phyloP scores from a whole-genome alignment of 345 rosid species.

The Raphanus raphanistrum region DNA sequence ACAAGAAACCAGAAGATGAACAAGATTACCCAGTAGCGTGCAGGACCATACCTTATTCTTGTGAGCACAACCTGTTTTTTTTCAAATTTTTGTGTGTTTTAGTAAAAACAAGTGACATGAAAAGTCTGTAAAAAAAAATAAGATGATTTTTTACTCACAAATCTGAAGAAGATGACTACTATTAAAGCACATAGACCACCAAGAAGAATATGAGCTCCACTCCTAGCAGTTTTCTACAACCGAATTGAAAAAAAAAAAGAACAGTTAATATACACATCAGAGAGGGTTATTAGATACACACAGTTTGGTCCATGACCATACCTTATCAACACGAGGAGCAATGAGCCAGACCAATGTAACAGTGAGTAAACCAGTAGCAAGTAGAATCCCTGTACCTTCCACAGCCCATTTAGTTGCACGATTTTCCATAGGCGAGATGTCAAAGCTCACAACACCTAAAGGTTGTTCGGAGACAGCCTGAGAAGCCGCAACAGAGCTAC shows the following conservation, averaged over 20 bases:
- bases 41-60: conserved; percentile 94
- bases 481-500: conserved; percentile 48
- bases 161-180: conserved; percentile 85
- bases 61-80: conserved; percentile 76
- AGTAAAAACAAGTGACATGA: neutral
- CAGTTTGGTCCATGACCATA: conserved; percentile 25
- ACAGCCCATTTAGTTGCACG: conserved; percentile 92
- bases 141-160: conserved; percentile 54
- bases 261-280: neutral
- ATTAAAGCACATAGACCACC: conserved; percentile 88
- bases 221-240: conserved; percentile 78
- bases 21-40: conserved; percentile 93
- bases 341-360: conserved; percentile 92
- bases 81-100: conserved; percentile 11
- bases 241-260: conserved; percentile 1
- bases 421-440: conserved; percentile 52
- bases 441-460: conserved; percentile 50
- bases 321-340: conserved; percentile 98
- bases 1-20: conserved; percentile 98
- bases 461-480: conserved; percentile 72
- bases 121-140: neutral
- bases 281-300: neutral
- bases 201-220: conserved; percentile 87
- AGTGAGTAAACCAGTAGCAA: conserved; percentile 86
- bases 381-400: conserved; percentile 91